phyloP scores from a whole-genome alignment of 139 green algal genomes.

The Raphidocelis subcapitata region DNA sequence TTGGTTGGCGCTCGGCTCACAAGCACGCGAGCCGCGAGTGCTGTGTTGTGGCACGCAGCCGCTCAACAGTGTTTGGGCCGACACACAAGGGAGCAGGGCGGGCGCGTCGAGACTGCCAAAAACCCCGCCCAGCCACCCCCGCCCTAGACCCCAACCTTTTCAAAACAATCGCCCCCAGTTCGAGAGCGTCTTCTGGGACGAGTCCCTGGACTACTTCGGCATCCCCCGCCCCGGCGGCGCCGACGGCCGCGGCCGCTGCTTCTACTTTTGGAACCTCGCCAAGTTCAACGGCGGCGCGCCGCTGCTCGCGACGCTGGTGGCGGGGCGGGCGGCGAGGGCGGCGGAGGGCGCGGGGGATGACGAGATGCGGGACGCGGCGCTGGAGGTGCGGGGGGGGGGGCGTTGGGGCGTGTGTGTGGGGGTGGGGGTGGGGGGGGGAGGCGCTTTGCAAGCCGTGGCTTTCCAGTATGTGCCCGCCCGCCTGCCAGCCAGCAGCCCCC shows the following conservation, averaged over 20 bases:
- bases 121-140: too few species aligned
- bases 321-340: conserved; percentile 7
- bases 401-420: neutral
- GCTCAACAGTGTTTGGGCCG: too few species aligned
- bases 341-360: conserved; percentile 16
- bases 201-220: conserved; percentile 79
- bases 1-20: too few species aligned
- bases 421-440: neutral
- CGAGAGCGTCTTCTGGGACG: conserved; percentile 75
- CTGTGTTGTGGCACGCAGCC: too few species aligned
- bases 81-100: too few species aligned
- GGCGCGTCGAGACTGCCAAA: too few species aligned
- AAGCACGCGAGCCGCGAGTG: too few species aligned
- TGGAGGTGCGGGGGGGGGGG: conserved; percentile 19
- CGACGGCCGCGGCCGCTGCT: conserved; percentile 59
- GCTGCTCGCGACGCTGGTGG: conserved; percentile 21
- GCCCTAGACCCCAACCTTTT: neutral
- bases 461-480: too few species aligned
- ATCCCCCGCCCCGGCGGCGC: conserved; percentile 35
- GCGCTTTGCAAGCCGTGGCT: neutral
- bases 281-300: conserved; percentile 16
- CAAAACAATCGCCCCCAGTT: conserved; percentile 72
- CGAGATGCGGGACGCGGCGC: conserved; percentile 11
- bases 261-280: conserved; percentile 87
- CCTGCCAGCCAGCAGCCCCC: too few species aligned